Base-by-base conservation (phyloP, 495 filamentous ascomycete genomes). In the Achaetomiella virescens region DNA sequence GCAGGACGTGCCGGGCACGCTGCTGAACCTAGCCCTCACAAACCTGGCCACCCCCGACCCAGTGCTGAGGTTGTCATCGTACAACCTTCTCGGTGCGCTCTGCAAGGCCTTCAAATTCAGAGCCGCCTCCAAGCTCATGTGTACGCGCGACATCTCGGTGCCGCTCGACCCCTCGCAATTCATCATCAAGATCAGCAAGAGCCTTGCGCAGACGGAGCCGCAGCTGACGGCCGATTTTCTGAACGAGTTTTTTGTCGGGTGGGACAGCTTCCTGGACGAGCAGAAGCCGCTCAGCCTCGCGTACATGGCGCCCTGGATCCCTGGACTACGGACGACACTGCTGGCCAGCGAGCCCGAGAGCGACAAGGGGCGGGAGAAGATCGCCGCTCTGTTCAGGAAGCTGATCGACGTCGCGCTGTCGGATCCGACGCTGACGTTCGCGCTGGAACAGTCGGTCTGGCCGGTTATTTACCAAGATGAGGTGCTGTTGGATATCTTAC, bases 301-400 rank as follows among this genome's bases (percentile, higher is more conserved):
- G 7, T 86, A 86, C 61, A 84, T 86, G 81, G 80, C 80, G 20
- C 83, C 83, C 4, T 86, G 83, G 83, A 69, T 86, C 48, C 70
- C 74, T 3, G 76, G 81, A 25, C 63, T 86, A 35, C 73, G 81
- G 48, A 79, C 76, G 10, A 76, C 77, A 42, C 70, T 85, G 6
- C 65, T 85, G 38, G 66, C 77, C 24, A 71, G 72, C 38, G 83
- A 86, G 45, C 27, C 66, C 15, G 83, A 86, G 51, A 74, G 75
- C 48, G 83, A 85, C 59, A 81, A 81, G 61, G 80, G 76, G 12
- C 77, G 72, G 62, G 83, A 85, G 44, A 82, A 78, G 64, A 73
- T 85, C 24, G 81, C 81, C 31, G 67, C 69, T 10, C 77, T 86
- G 54, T 80, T 84, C 54, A 71, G 82, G 42, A 85, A 84, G 62